Evolutionary conservation across 78 protist genomes (phyloP), one percentile per base, ranked within the genome.

Genomic region (Dictyostelium intermedium): DNA sequence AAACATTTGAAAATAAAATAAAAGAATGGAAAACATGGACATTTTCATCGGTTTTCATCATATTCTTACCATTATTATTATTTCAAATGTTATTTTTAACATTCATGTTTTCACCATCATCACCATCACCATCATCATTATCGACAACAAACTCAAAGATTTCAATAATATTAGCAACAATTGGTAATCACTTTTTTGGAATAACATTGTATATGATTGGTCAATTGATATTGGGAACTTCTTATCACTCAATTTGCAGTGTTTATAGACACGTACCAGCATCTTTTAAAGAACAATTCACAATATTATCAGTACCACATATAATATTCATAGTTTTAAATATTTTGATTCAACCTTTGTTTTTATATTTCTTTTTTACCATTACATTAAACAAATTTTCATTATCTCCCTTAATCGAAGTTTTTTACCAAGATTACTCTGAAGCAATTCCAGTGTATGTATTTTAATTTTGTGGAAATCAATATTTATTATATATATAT

Each of bases 181-280:
- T 11, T 11, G 8, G 16, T 66, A 66, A 66, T 27, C 32, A 66
- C 27, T 25, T 25, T 25, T 25, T 72, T 32, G 37, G 79, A 18
- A 72, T 34, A 30, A 16, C 25, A 72, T 72, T 72, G 13, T 72
- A 72, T 72, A 5, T 72, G 2, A 72, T 72, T 72, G 79, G 79
- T 34, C 79, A 72, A 18, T 10, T 14, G 2, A 14, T 72, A 34
- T 34, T 72, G 1, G 37, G 79, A 34, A 7, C 11, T 6, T 72
- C 79, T 27, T 72, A 72, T 72, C 39, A 72, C 20, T 72, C 79
- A 34, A 72, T 72, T 72, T 34, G 13, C 5, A 23, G 30, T 32
- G 92, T 86, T 25, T 86, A 76, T 16, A 47, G 84, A 60, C 84
- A 77, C 56, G 92, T 86, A 60, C 92, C 92, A 76, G 92, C 85